Percentiles rank a stretch among this genome's conserved stretches.
These are phyloP conservation scores for Leptographium flavum DNA, from an alignment of 2,329 filamentous ascomycete species.

Conservation along the genomic window DNA sequence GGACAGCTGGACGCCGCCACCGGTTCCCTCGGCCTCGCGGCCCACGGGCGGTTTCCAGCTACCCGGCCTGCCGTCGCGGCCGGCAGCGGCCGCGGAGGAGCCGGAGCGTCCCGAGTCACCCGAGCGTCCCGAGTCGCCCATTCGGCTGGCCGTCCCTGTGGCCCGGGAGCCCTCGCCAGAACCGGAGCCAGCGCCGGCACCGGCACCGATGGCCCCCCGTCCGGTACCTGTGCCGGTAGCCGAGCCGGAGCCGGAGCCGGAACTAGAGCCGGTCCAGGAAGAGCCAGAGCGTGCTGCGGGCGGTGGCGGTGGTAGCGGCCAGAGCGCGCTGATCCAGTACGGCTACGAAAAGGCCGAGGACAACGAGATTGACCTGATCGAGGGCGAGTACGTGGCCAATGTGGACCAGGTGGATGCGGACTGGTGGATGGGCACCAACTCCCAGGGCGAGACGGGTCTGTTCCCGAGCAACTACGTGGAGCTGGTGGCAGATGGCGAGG, in stretches of 20 bases:
- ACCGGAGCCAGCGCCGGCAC: constrained; percentile 18
- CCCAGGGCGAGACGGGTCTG: constrained; percentile 67
- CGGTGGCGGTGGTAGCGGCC: constrained; percentile 23
- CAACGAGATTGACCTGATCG: constrained; percentile 82
- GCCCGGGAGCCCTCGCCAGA: constrained; percentile 50
- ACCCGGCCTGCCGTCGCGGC: constrained; percentile 56
- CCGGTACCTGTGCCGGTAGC: no score
- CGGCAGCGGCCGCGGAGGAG: constrained; percentile 38
- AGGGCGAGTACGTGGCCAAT: constrained; percentile 77
- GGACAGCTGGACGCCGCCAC: constrained; percentile 43
- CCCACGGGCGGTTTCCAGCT: constrained; percentile 65
- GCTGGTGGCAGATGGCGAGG: constrained; percentile 49
- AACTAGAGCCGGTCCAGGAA: constrained; percentile 23
- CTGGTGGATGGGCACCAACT: constrained; percentile 96
- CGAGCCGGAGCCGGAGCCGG: constrained; percentile 5
- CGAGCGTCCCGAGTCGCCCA: constrained; percentile 52
- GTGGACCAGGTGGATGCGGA: constrained; percentile 97
- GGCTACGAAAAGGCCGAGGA: constrained; percentile 98
- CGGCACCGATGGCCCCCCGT: no score
- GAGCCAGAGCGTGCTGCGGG: constrained; percentile 35
- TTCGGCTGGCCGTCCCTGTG: constrained; percentile 77
- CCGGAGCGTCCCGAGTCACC: constrained; percentile 40
- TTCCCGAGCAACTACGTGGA: constrained; percentile 98
- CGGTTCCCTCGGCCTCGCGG: constrained; percentile 49
- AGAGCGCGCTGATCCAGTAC: constrained; percentile 70